phyloP scores from a whole-genome alignment of 257 asterid species.

The Orobanche coerulescens region DNA sequence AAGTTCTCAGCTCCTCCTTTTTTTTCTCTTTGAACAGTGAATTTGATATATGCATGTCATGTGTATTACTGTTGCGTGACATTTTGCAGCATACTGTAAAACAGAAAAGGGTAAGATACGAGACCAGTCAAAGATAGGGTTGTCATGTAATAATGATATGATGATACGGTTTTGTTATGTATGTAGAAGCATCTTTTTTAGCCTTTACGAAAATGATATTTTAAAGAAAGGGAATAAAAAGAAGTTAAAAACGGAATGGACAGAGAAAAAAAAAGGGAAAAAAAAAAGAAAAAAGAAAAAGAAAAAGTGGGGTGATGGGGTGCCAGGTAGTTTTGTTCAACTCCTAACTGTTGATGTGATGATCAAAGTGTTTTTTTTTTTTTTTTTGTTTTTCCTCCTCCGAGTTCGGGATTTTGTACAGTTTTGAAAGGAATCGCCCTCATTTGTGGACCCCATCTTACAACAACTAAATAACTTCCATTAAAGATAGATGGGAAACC shows the following conservation, averaged over 20 bases:
- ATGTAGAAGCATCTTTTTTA: slow-evolving; percentile 15
- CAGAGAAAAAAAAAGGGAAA: slow-evolving; percentile 13
- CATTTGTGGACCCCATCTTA: slow-evolving; percentile 23
- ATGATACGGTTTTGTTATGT: slow-evolving; percentile 30
- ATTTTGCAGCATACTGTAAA: slow-evolving; percentile 1
- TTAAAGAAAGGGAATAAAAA: slow-evolving; percentile 35
- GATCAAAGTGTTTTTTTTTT: slow-evolving; percentile 27
- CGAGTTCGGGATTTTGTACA: slow-evolving; percentile 30
- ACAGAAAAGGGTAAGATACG: not conserved
- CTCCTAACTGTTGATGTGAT: slow-evolving; percentile 20
- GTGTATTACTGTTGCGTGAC: not conserved
- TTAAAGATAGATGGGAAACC: no score
- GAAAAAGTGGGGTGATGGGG: slow-evolving; percentile 23
- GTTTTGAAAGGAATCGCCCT: slow-evolving; percentile 1
- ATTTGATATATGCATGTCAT: slow-evolving; percentile 18
- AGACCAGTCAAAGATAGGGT: slow-evolving; percentile 59
- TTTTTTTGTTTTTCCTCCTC: no score
- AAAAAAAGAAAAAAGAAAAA: slow-evolving; percentile 16
- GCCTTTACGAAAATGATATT: slow-evolving; percentile 38
- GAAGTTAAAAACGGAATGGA: slow-evolving; percentile 28
- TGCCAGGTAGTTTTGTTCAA: slow-evolving; percentile 32
- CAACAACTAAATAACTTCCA: not conserved
- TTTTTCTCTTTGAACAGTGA: not conserved
- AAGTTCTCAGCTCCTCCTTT: not conserved
- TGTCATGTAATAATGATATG: slow-evolving; percentile 38